Evolutionary conservation across 1,284 basidiomycete genomes (phyloP).

Genomic region (Agroathelia rolfsii): DNA sequence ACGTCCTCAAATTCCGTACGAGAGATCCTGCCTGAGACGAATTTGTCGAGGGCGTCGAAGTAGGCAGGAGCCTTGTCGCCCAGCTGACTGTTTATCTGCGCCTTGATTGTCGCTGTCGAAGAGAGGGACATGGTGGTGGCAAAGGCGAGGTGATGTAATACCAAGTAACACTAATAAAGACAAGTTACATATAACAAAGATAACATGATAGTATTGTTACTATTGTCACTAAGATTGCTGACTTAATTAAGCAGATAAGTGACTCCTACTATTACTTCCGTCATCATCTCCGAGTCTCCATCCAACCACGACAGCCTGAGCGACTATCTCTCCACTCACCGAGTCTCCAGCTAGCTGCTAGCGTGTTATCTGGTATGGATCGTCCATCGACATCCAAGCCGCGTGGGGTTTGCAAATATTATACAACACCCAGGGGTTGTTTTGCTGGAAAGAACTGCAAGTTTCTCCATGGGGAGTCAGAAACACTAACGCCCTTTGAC

Average conservation of each 20-base stretch:
- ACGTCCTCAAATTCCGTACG: constrained; percentile 67
- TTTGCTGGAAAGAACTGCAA: constrained; percentile 58
- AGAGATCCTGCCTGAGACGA: constrained; percentile 58
- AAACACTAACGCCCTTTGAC: constrained; percentile 52
- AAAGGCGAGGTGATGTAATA: constrained; percentile 7
- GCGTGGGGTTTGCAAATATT: constrained; percentile 56
- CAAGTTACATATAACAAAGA: not conserved
- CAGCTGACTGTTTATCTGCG: constrained; percentile 50
- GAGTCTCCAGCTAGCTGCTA: too few species aligned
- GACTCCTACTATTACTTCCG: too few species aligned
- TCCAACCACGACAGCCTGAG: constrained; percentile 1
- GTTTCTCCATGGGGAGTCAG: constrained; percentile 51
- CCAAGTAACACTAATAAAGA: not conserved
- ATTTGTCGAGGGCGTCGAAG: constrained; percentile 53
- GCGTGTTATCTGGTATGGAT: constrained; percentile 17
- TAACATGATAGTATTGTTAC: not conserved
- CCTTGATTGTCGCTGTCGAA: constrained; percentile 66
- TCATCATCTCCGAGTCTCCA: too few species aligned
- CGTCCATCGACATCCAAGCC: constrained; percentile 54
- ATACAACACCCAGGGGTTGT: constrained; percentile 50
- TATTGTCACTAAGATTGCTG: too few species aligned
- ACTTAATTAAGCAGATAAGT: too few species aligned
- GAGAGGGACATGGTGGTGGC: constrained; percentile 52
- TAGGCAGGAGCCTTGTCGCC: constrained; percentile 52
- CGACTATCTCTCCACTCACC: too few species aligned